Conservation (phyloP, 2,329 filamentous ascomycete species). For the Teratosphaeria pseudoeucalypti region DNA sequence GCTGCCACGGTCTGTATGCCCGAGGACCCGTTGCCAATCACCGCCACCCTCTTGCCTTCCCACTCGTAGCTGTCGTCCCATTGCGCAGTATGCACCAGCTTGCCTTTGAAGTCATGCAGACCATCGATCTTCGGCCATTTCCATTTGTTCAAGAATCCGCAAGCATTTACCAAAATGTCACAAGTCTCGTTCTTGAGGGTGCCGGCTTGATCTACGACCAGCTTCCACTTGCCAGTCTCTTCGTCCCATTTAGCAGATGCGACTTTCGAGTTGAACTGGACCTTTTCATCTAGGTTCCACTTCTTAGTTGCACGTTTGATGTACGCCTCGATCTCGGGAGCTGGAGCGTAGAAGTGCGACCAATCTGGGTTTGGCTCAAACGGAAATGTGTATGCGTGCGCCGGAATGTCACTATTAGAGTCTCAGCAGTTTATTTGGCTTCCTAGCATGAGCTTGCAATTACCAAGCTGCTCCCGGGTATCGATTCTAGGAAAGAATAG, state of each 20-base stretch:
- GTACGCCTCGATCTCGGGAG: constrained; percentile 34
- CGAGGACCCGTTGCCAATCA: constrained; percentile 17
- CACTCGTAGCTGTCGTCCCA: constrained; percentile 38
- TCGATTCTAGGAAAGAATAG: constrained; percentile 29
- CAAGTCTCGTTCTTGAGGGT: constrained; percentile 25
- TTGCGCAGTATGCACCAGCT: constrained; percentile 44
- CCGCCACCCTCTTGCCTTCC: constrained; percentile 12
- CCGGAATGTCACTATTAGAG: constrained; percentile 29
- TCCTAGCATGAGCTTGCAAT: neutral
- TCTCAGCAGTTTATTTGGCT: neutral
- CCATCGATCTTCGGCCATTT: constrained; percentile 45
- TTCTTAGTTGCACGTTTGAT: constrained; percentile 30
- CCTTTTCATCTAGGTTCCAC: constrained; percentile 28
- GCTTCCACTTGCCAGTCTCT: constrained; percentile 25
- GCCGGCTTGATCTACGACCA: constrained; percentile 22
- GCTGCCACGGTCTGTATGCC: constrained; percentile 26
- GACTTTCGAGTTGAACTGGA: constrained; percentile 30
- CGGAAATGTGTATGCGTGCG: constrained; percentile 28
- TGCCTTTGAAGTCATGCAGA: constrained; percentile 41
- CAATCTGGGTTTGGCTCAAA: constrained; percentile 24
- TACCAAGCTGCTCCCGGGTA: neutral
- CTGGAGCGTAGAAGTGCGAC: constrained; percentile 27
- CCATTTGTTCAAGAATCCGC: constrained; percentile 43
- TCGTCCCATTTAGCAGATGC: constrained; percentile 30
- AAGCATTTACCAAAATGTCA: constrained; percentile 40